Conservation (phyloP, 371 early-diverging fungal species). For the Capniomyces stellatus region DNA sequence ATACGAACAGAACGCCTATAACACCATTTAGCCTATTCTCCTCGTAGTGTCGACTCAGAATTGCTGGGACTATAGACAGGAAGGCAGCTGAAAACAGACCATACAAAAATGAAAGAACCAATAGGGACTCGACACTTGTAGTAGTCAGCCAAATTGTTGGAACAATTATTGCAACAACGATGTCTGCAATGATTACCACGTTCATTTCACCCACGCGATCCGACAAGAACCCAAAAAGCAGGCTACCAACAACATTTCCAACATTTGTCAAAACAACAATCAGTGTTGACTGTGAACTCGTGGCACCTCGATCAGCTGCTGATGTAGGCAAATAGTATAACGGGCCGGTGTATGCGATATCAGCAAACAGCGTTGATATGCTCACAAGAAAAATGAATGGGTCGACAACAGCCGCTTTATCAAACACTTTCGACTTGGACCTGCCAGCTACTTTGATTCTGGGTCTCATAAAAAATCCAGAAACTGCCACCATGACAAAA, state of each 20-base stretch:
- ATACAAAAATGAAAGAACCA: not conserved
- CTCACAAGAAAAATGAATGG: slow-evolving; percentile 12
- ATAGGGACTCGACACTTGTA: not conserved
- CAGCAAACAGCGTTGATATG: slow-evolving; percentile 9
- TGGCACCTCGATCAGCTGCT: slow-evolving; percentile 18
- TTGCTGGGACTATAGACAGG: not conserved
- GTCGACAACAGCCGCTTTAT: slow-evolving; percentile 9
- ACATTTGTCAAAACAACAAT: slow-evolving; percentile 18
- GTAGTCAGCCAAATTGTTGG: not conserved
- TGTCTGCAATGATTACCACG: not conserved
- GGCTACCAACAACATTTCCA: slow-evolving; percentile 7
- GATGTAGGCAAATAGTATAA: slow-evolving; percentile 30
- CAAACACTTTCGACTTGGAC: slow-evolving; percentile 24
- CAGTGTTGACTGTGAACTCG: slow-evolving; percentile 12
- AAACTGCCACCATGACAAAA: slow-evolving; percentile 15
- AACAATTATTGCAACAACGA: not conserved
- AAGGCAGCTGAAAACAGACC: not conserved
- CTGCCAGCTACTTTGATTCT: slow-evolving; percentile 26
- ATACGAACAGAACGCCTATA: not conserved
- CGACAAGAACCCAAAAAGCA: not conserved
- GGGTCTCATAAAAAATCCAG: slow-evolving; percentile 27
- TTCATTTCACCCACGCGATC: not conserved
- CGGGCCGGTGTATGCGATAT: slow-evolving; percentile 29
- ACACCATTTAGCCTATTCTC: not conserved
- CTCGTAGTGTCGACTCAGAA: not conserved